Base-by-base conservation (phyloP, 2,329 filamentous ascomycete species). In the Sporothrix dimorphospora region DNA sequence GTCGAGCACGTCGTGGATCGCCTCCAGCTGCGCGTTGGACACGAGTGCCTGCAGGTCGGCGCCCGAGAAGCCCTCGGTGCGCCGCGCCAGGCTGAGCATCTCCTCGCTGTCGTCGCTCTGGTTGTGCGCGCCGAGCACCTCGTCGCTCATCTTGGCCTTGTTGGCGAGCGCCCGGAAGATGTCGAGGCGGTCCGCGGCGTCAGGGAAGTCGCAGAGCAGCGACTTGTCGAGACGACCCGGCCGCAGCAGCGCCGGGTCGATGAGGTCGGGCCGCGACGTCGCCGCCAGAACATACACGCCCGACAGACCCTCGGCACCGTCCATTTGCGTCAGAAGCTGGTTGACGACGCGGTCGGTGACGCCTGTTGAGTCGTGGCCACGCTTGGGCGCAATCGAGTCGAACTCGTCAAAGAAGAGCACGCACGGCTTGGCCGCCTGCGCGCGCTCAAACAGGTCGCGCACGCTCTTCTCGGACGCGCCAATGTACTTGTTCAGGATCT, bases 301-400 rank as follows among this genome's bases (percentile, higher is more conserved):
- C 0, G 91, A 94, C 4, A 99, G 83, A 0, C 96, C 97, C 81
- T 99, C 97, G 0, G 96, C 96, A 78, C 96, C 96, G 78, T 99
- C 96, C 96, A 99, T 99, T 81, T 98, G 95, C 0, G 97, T 99
- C 12, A 99, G 87, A 72, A 99, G 89, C 84, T 99, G 97, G 80
- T 99, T 99, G 77, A 99, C 96, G 0, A 99, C 97, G 49, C 97
- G 90, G 81, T 99, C 97, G 0, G 96, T 99, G n/a, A 99, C 97
- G 75, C 97, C 96, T 0, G 96, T 99, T 1, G 92, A 96, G 80
- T 99, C 97, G 79, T 99, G 96, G 0, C 96, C 96, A 82, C 96
- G 89, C 82, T 98, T 99, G 2, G 96, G 96, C 0, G 97, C 97
- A 75, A 99, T 98, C 51, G 93, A 94, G 82, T 99, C 96, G 79